phyloP scores from a whole-genome alignment of 1,139 yeast genomes.

The Diutina neorugosa region DNA sequence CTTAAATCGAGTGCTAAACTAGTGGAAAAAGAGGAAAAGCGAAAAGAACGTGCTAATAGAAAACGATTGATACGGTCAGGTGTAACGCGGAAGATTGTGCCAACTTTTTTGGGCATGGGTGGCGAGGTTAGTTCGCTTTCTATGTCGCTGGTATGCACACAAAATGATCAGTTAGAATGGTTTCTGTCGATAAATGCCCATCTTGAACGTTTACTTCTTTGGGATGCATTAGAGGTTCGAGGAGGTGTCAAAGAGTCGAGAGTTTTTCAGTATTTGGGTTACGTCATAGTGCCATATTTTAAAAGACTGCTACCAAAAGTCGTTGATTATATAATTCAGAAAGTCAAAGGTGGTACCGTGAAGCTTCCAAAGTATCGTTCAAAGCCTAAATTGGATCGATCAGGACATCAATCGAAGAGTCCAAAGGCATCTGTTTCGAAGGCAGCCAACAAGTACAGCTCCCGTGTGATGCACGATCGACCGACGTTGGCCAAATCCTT shows the following conservation, averaged over 20 bases:
- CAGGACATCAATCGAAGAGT: not conserved
- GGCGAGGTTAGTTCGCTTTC: constrained; percentile 6
- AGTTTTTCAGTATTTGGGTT: constrained; percentile 38
- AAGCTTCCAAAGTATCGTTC: not conserved
- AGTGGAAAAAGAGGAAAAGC: constrained; percentile 7
- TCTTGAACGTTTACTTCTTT: constrained; percentile 41
- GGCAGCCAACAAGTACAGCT: not conserved
- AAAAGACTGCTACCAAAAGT: constrained; percentile 35
- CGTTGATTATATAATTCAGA: constrained; percentile 34
- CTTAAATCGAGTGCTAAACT: constrained; percentile 10
- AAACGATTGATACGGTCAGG: not conserved
- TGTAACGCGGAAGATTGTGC: constrained; percentile 17
- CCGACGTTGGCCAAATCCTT: not conserved
- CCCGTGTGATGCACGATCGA: not conserved
- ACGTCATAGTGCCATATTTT: constrained; percentile 43
- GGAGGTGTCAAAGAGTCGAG: constrained; percentile 16
- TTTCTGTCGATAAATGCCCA: constrained; percentile 22
- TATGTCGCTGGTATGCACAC: not conserved
- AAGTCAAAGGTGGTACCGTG: constrained; percentile 25
- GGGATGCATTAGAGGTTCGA: constrained; percentile 35
- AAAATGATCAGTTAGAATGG: not conserved
- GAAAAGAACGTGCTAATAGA: constrained; percentile 12
- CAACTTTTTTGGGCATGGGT: constrained; percentile 34
- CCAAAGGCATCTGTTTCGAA: not conserved
- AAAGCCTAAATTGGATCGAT: not conserved